Conservation (phyloP, 768 basidiomycete species). For the Flagelloscypha sp. region DNA sequence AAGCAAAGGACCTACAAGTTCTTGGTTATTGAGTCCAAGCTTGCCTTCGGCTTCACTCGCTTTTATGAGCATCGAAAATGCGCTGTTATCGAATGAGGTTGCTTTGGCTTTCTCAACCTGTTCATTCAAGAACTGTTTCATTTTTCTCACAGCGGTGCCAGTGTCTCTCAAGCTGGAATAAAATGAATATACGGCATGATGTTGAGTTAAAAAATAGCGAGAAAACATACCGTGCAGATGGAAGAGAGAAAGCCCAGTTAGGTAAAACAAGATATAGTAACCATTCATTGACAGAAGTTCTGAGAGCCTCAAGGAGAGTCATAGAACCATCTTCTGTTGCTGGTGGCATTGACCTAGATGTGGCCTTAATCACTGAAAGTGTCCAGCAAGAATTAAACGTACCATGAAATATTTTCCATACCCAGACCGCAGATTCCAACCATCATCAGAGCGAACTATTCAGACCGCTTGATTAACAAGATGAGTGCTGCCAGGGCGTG, state of each 20-base stretch:
- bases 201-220: no score
- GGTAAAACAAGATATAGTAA: not conserved
- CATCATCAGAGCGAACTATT: not conserved
- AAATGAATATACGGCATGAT: not conserved
- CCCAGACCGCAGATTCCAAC: not conserved
- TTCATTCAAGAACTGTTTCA: not conserved
- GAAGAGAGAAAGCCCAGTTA: not conserved
- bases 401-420: not conserved
- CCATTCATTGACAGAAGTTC: not conserved
- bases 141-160: not conserved
- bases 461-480: no score
- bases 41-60: constrained; percentile 1
- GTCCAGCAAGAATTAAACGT: not conserved
- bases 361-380: not conserved
- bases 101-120: not conserved
- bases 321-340: not conserved
- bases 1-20: constrained; percentile 1
- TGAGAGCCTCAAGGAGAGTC: not conserved
- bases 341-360: no score
- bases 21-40: not conserved
- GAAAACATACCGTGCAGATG: not conserved
- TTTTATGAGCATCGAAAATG: constrained; percentile 1
- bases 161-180: not conserved
- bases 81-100: not conserved
- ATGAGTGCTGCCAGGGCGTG: no score